Base-by-base conservation (phyloP, 2,329 filamentous ascomycete genomes). In the Fusarium sp. region DNA sequence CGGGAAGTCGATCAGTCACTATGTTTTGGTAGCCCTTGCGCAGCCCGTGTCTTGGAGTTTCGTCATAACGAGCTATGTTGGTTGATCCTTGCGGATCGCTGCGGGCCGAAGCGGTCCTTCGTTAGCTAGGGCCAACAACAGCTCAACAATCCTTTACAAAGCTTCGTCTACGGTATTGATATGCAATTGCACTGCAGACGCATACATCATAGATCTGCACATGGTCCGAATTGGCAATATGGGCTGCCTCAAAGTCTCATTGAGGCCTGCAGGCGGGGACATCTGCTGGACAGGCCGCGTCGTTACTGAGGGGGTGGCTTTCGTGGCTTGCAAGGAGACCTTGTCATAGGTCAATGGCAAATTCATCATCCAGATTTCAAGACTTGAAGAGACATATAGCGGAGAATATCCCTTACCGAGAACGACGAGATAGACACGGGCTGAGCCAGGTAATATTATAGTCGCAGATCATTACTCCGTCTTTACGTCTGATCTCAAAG, bases 81-180 rank as follows among this genome's bases (percentile, higher is more conserved):
- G 17, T 35, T 48, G 14, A 18, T 13, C 53, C 17, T 26, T 10
- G 18, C 5, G 6, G 42, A 42, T 11, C 15, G 44, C 41, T 30
- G 17, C 60, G 45, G 60, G 26, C 60, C 60, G 60, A 62, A 61
- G 60, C 60, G 60, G 17, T 48, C 33, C 14, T 13, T 42, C 6
- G 15, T 37, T 15, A 12, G 3, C 23, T 48, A 48, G 54, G 18
- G 41, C 41, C 33, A 61, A 60, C 33, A 61, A 60, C 9, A 17
- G 8, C 13, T 20, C 4, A 6, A 23, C 23, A 23, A 23, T 4
- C 5, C 3, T 23, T 23, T 23, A 23, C 33, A 37, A 30, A 10
- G 30, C 10, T 30, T 30, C 12, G 13, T 17, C 33, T 8, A 37
- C 33, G 12, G 12, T 5, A 37, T 14, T 37, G 13, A 17, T 18